A percentile compares a stretch with the other conserved stretches of the same genome.
Conservation (phyloP, 2,329 filamentous ascomycete genomes). For the Sporothrix globosa region DNA sequence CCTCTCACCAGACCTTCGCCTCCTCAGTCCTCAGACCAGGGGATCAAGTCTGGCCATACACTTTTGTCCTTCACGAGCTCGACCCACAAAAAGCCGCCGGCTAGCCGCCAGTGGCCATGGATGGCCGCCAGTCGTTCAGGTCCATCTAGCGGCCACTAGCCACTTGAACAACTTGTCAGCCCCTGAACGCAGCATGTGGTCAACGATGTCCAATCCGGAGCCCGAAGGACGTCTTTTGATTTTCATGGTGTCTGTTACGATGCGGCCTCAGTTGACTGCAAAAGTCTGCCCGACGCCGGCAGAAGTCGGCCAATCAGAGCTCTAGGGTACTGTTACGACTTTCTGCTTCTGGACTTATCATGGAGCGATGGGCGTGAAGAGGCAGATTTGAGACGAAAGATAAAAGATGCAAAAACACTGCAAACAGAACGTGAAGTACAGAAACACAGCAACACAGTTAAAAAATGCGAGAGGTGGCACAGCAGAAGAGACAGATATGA, state of each 20-base stretch:
- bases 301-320: not conserved
- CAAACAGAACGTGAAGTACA: not conserved
- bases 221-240: not conserved
- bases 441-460: not conserved
- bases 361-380: not conserved
- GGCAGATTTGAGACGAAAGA: conserved; percentile 1
- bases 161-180: conserved; percentile 9
- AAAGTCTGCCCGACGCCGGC: not conserved
- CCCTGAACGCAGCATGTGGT: conserved; percentile 11
- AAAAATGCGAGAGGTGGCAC: not conserved
- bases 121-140: conserved; percentile 8
- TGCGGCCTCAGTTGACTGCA: not conserved
- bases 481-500: not conserved
- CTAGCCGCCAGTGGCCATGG: conserved; percentile 22
- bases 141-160: not conserved
- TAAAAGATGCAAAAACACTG: no score
- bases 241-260: not conserved
- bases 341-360: not conserved
- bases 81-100: conserved; percentile 16
- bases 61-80: not conserved
- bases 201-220: not conserved
- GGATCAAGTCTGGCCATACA: not conserved
- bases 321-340: not conserved
- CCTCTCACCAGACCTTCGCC: not conserved
- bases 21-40: not conserved